Evolutionary conservation across 768 basidiomycete genomes (phyloP).

Genomic region (Mycena belliarum): DNA sequence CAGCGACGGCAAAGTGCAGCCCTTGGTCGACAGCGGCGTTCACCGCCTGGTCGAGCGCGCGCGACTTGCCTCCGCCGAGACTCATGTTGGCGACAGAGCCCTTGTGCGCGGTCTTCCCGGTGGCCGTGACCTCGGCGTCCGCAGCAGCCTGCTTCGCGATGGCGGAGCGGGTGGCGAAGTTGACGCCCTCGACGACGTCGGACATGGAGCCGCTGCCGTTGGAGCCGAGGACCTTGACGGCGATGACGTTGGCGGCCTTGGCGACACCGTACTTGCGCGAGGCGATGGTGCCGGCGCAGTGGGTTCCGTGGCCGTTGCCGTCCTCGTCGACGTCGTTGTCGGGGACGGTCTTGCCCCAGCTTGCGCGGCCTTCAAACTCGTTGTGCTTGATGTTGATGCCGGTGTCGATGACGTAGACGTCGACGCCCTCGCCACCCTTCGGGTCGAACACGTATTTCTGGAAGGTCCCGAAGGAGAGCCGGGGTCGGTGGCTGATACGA

Average conservation of each 20-base stretch:
- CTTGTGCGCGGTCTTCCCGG: constrained; percentile 83
- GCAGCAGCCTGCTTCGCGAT: constrained; percentile 59
- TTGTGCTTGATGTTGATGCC: constrained; percentile 85
- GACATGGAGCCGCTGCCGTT: constrained; percentile 95
- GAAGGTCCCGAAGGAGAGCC: constrained; percentile 80
- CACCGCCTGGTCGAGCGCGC: constrained; percentile 80
- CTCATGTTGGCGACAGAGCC: constrained; percentile 98
- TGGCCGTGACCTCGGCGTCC: constrained; percentile 62
- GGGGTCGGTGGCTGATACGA: constrained; percentile 84
- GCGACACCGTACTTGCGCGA: constrained; percentile 93
- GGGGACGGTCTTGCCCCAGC: constrained; percentile 94
- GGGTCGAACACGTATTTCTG: constrained; percentile 73
- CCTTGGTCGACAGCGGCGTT: constrained; percentile 82
- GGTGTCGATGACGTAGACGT: constrained; percentile 86
- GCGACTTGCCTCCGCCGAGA: constrained; percentile 93
- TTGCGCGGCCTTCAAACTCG: constrained; percentile 88
- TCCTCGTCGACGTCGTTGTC: constrained; percentile 82
- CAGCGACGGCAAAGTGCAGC: constrained; percentile 96
- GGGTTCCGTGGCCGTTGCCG: constrained; percentile 93
- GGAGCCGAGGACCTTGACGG: constrained; percentile 92
- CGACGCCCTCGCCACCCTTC: constrained; percentile 87
- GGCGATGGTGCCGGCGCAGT: constrained; percentile 96
- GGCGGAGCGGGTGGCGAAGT: constrained; percentile 67
- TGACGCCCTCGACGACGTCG: constrained; percentile 88
- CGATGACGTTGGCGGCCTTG: constrained; percentile 86